Evolutionary conservation across 495 filamentous ascomycete species (phyloP), one percentile per base, ranked within the genome.

Genomic region (Bacidia gigantensis): DNA sequence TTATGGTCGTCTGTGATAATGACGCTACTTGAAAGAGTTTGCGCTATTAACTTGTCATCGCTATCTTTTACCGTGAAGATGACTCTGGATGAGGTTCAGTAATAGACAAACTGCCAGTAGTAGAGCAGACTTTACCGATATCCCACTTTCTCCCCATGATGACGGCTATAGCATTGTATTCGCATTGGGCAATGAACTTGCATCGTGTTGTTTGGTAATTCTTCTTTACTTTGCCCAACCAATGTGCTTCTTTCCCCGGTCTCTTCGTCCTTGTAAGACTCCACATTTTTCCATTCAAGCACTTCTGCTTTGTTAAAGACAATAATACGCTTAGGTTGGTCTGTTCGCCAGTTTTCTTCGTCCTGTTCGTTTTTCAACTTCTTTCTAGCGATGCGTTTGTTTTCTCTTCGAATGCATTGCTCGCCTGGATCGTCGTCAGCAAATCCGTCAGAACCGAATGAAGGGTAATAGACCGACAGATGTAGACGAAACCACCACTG

Each of bases 1-100:
- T 97, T 97, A 68, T 97, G 90, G 62, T 97, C 89, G 65, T 97
- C 90, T 0, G 90, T 96, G 59, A 97, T 95, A 74, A 95, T 83
- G 51, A 95, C 92, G 0, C 87, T 82, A 29, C 79, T 77, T 3
- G 87, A 88, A 23, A 95, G 82, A n/a, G 78, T 76, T 60, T 97
- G 90, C 18, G 88, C 84, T 46, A 95, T 65, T 20, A 93, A 66
- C 40, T 80, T 79, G 60, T 78, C 81, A 49, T 74, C 60, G 56
- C 82, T 75, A 68, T 94, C 86, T 60, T 89, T 93, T 49, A 97
- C 68, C 2, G 90, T 96, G 62, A 95, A 92, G 26, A 97, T 93
- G 57, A 97, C 86, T 60, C 74, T 77, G 58, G 18, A 43, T 29
- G 1, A 22, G 11, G 24, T 14, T 38, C 2, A 18, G 26, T 17